Evolutionary conservation across 495 filamentous ascomycete species (phyloP), one percentile per base, ranked within the genome.

Genomic region (Aspergillus wentii): DNA sequence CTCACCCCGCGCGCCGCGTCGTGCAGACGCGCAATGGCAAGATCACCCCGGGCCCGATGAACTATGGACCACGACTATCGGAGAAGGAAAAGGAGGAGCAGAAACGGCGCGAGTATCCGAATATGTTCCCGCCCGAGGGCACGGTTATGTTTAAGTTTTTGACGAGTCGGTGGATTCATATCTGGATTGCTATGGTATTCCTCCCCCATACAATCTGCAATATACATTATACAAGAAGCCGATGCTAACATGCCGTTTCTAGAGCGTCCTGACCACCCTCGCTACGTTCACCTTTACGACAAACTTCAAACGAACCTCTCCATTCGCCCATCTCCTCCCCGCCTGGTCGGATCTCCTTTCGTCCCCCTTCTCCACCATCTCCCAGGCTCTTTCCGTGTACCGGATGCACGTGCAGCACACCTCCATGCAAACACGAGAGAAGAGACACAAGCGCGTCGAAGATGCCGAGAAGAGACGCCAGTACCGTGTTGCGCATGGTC

Each of bases 401-500:
- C 72, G 73, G 33, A 68, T 94, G 72, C 75, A 87, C 51, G 72
- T 80, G 45, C 71, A 74, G 40, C 76, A 82, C 56, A 72, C 65
- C 16, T 75, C 80, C 3, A 71, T 73, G 44, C 56, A 76, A 41
- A 79, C 80, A 23, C 68, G 72, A 17, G 84, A 86, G 59, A 76
- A 76, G 66, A 72, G 88, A 26, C 65, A 73, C 38, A 68, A 69
- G 42, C 74, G 76, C 21, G 62, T 83, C 40, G 85, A 92, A 26
- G 89, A 96, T 65, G 81, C 85, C 23, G 66, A 76, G 56, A 92
- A 94, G 76, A 69, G 89, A 44, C 66, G 67, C 29, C 74, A 81
- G 59, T 96, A 85, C 59, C 79, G 86, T 32, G 76, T 83, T 66
- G 87, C 85, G 35, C 87, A 95, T 73, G 88, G 87, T 7, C 18